Percentiles rank a stretch among this genome's conserved stretches.
These are phyloP conservation scores for Phoenix roebelenii DNA, from an alignment of 176 grass and related monocot genomes.

Conservation along the genomic window DNA sequence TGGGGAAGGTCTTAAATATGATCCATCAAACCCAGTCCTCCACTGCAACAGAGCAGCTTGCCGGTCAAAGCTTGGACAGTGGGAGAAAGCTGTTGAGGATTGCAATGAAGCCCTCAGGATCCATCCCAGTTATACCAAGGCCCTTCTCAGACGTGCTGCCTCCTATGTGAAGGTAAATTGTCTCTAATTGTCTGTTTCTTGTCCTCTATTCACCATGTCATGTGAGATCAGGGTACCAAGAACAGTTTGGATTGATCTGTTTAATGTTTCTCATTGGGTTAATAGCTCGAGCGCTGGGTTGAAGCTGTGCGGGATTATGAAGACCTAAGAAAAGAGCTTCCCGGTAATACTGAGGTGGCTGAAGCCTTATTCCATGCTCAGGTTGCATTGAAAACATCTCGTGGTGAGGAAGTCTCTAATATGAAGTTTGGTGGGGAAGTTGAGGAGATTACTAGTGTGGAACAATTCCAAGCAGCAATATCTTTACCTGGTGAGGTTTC, in stretches of 20 bases:
- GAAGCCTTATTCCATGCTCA: conserved; percentile 52
- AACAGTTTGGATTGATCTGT: no score
- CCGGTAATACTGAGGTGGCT: conserved; percentile 28
- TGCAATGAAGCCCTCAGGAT: conserved; percentile 12
- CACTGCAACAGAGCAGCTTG: conserved; percentile 16
- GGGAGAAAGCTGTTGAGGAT: conserved; percentile 9
- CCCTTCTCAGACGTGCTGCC: conserved; percentile 9
- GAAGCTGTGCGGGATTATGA: conserved; percentile 71
- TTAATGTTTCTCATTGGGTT: no score
- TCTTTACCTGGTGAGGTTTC: conserved; percentile 37
- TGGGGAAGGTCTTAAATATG: conserved; percentile 2
- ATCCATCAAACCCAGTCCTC: conserved; percentile 9
- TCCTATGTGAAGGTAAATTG: conserved; percentile 13
- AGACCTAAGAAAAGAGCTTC: conserved; percentile 48
- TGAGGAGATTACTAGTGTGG: conserved; percentile 34
- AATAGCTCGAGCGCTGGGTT: conserved; percentile 65
- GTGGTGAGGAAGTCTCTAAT: conserved; percentile 50
- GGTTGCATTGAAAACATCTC: conserved; percentile 41
- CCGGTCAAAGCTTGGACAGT: conserved; percentile 13
- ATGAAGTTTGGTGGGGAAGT: conserved; percentile 50
- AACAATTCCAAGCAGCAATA: conserved; percentile 57
- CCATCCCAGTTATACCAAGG: conserved; percentile 9
- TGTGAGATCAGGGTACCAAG: no score
- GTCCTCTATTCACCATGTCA: no score
- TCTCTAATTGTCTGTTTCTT: no score